Percentiles rank a stretch among this genome's conserved stretches.
phyloP scores from a whole-genome alignment of 2,329 filamentous ascomycete genomes.

The Colletotrichum godetiae region DNA sequence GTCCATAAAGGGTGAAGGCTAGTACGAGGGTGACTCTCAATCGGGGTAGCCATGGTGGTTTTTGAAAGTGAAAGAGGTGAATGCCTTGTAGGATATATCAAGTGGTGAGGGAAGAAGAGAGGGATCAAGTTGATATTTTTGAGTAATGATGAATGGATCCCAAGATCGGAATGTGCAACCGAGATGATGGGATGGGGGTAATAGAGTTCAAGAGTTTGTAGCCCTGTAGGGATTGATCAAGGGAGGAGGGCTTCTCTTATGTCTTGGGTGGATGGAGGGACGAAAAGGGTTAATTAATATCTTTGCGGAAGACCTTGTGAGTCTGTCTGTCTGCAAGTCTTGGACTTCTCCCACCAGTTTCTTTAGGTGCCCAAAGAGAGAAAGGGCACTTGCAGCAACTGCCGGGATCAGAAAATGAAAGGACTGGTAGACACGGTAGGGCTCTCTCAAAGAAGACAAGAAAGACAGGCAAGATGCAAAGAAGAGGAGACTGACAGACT shows the following conservation, averaged over 20 bases:
- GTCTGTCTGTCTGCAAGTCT: constrained; percentile 1
- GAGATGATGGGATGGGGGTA: background rate
- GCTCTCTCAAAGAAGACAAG: constrained; percentile 26
- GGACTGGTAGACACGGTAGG: constrained; percentile 10
- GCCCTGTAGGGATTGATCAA: constrained; percentile 17
- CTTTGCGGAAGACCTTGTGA: background rate
- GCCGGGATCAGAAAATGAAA: constrained; percentile 35
- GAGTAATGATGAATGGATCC: constrained; percentile 10
- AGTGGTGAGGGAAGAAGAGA: background rate
- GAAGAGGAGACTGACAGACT: constrained; percentile 7
- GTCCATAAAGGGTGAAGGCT: constrained; percentile 48
- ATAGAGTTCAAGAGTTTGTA: constrained; percentile 22
- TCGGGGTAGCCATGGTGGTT: constrained; percentile 33
- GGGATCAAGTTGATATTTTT: background rate
- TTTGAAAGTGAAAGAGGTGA: background rate
- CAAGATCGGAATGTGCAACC: constrained; percentile 24
- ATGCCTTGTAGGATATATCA: background rate
- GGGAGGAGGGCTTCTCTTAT: constrained; percentile 26
- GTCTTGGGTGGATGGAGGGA: constrained; percentile 15
- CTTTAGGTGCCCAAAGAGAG: background rate
- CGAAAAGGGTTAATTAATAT: background rate
- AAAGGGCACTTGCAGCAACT: constrained; percentile 24
- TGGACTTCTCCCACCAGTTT: constrained; percentile 1
- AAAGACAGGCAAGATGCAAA: constrained; percentile 22
- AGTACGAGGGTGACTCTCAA: constrained; percentile 29